These are phyloP conservation scores for Diaporthe capsici DNA, from an alignment of 2,329 filamentous ascomycete genomes.

Conservation along the genomic window DNA sequence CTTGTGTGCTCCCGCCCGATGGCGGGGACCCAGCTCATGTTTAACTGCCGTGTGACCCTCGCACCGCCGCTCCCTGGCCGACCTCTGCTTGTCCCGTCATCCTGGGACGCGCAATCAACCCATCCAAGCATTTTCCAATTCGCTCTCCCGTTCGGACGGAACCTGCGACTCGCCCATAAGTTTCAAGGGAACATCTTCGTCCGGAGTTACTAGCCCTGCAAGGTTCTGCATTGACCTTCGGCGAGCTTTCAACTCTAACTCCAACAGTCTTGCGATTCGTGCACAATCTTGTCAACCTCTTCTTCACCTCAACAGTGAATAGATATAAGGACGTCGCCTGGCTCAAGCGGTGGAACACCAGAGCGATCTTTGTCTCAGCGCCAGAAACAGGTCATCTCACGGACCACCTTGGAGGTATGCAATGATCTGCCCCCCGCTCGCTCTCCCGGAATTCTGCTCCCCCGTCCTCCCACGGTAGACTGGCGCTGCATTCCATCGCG, in stretches of 20 bases:
- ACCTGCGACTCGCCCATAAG: constrained; percentile 6
- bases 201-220: neutral
- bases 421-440: neutral
- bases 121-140: constrained; percentile 13
- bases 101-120: constrained; percentile 27
- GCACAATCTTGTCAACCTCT: neutral
- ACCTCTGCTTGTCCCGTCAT: constrained; percentile 13
- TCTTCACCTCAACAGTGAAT: constrained; percentile 1
- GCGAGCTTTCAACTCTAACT: neutral
- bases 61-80: constrained; percentile 17
- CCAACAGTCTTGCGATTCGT: neutral
- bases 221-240: neutral
- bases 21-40: constrained; percentile 19
- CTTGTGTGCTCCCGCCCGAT: neutral
- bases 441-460: neutral
- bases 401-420: neutral
- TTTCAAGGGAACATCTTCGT: constrained; percentile 13
- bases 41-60: constrained; percentile 33
- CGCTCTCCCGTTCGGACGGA: constrained; percentile 10
- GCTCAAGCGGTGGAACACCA: constrained; percentile 22
- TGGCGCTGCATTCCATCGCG: constrained; percentile 2
- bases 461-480: neutral
- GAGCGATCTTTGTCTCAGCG: neutral
- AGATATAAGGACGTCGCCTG: constrained; percentile 10
- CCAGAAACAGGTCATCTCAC: constrained; percentile 10